Evolutionary conservation across 2,329 filamentous ascomycete genomes (phyloP), one percentile per base, ranked within the genome.

Genomic region (Ophiostoma ulmi): DNA sequence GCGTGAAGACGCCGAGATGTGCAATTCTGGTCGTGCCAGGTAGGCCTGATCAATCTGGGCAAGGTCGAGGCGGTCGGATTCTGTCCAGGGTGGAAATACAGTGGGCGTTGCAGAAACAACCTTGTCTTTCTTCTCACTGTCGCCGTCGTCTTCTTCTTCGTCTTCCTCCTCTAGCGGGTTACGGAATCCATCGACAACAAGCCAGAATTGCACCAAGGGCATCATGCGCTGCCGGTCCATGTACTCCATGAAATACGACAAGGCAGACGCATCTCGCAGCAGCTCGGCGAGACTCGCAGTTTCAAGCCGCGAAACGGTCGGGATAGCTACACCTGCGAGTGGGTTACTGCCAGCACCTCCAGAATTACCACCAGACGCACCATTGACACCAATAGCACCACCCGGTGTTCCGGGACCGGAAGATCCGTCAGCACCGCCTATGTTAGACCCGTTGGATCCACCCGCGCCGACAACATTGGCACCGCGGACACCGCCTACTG

Each of bases 231-330:
- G 91, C 61, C 95, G 89, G 78, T 99, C 95, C 95, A 99, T 99
- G 77, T 93, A 98, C 78, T 99, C 95, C 95, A 99, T 99, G 81
- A 99, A 98, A 78, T 97, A 99, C 2, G 95, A 98, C 10, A 99
- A 84, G 0, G 93, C 94, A 0, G 94, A 91, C 2, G 95, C 88
- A 79, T 96, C 93, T 75, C 94, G 91, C 71, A 99, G 84, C n/a
- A 99, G 85, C 74, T 98, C 93, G 14, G 90, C 87, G 1, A 98
- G 83, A 0, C 91, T 89, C 8, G 90, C 90, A 75, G 91, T 91
- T 74, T 93, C 90, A 55, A 94, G 82, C 64, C 85, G 86, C 1
- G 91, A 90, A n/a, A 85, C 80, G 17, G 79, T 78, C 2, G 78
- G 77, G 8, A 77, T 35, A 22, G 52, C 38, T 14, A 58, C 36